phyloP scores from a whole-genome alignment of 176 grass and related monocot genomes.

The Guadua angustifolia region DNA sequence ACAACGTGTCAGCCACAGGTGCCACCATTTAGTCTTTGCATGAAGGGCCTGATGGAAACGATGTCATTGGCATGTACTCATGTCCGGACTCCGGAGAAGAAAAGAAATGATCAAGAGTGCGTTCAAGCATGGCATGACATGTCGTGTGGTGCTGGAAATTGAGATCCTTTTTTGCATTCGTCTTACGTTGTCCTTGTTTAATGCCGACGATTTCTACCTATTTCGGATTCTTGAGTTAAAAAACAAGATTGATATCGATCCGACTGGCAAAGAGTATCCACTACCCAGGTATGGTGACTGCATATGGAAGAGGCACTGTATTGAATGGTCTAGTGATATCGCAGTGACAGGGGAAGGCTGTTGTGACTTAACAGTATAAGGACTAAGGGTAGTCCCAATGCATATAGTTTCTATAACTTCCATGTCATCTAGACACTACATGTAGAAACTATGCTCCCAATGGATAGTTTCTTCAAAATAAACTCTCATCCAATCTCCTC shows the following conservation, averaged over 20 bases:
- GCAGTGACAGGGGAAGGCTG: background rate
- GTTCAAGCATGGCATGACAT: background rate
- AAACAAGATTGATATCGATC: background rate
- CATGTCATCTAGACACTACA: too few species aligned
- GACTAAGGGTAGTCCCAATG: too few species aligned
- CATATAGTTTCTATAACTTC: too few species aligned
- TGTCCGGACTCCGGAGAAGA: background rate
- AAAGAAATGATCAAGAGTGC: background rate
- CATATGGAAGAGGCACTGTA: background rate
- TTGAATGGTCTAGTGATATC: background rate
- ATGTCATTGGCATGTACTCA: background rate
- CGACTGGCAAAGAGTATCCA: background rate
- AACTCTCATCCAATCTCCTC: too few species aligned
- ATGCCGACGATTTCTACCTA: background rate
- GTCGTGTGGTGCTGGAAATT: background rate
- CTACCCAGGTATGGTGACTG: background rate
- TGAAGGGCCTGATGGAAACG: background rate
- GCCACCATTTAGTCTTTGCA: background rate
- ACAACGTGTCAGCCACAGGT: constrained; percentile 13
- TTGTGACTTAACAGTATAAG: background rate
- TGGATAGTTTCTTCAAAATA: too few species aligned
- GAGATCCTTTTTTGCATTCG: background rate
- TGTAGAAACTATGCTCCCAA: too few species aligned
- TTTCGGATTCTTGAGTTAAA: background rate
- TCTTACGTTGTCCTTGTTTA: background rate